Base-by-base conservation (phyloP, 345 rosid species). In the Syzygium oleosum region DNA sequence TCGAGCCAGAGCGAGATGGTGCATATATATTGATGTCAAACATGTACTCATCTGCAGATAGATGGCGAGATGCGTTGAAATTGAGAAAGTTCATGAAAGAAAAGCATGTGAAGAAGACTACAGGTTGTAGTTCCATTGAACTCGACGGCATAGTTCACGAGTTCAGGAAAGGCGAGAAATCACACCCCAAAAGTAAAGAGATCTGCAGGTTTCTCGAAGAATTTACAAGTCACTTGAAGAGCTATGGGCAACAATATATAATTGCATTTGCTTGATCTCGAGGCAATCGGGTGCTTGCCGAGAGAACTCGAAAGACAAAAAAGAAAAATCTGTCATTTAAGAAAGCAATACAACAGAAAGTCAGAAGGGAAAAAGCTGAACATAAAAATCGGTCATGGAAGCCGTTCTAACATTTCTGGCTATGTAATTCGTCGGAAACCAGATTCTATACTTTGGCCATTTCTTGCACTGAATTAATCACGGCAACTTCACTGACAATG, bases 101-200 rank as follows among this genome's bases (percentile, higher is more conserved):
- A 86, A 91, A 87, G 43, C 84, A 88, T 27, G 51, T 95, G 83
- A 92, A 91, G 90, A 94, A 92, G 86, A 88, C 85, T 85, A 95
- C 95, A 27, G 95, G 95, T 25, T 93, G 94, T 90, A 93, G 95
- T 88, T 92, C 90, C 27, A 88, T 94, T 58, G 94, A 94, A 89
- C 87, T 94, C 2, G 85, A 90, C 31, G 95, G 95, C 29, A 51
- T 65, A 84, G 91, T 94, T 88, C 90, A 92, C 34, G 94, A 92
- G 87, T 93, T 94, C 58, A 90, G 89, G 41, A 92, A 90, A 88
- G 95, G 93, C 51, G 96, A 94, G 51, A 92, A 92, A 54, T 92
- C 93, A 31, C 94, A 90, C 86, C 92, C 90, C 3, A 53, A 87
- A 58, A 56, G 38, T 55, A 86, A 88, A 52, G 89, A 90, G 90